phyloP scores from a whole-genome alignment of 108 stramenopile genomes.

The Stephanodiscus triporus region DNA sequence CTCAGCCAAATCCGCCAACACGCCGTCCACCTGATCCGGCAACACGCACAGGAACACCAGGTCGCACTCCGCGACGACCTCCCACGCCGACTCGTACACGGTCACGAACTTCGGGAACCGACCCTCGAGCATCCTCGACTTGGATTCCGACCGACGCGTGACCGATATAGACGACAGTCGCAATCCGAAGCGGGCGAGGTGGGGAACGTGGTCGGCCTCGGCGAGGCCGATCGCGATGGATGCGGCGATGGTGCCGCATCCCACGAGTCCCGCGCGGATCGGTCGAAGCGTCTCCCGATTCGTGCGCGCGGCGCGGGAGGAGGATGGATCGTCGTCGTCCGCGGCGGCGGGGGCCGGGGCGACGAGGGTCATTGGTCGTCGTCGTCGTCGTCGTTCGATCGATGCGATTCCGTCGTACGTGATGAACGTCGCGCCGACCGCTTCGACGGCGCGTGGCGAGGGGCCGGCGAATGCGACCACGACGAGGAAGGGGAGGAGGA shows the following conservation, averaged over 20 bases:
- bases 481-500: too few relatives aligned
- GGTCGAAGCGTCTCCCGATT: too few relatives aligned
- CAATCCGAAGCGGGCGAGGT: conserved; percentile 19
- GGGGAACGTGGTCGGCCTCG: conserved; percentile 7
- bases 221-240: conserved; percentile 73
- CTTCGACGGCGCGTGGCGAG: too few relatives aligned
- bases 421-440: too few relatives aligned
- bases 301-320: too few relatives aligned
- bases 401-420: too few relatives aligned
- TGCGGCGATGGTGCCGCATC: conserved; percentile 85
- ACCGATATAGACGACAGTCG: conserved; percentile 53
- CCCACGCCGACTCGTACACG: conserved; percentile 65
- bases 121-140: conserved; percentile 49
- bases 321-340: too few relatives aligned
- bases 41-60: conserved; percentile 78
- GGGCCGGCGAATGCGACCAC: too few relatives aligned
- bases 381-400: too few relatives aligned
- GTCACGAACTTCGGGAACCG: conserved; percentile 54
- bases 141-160: conserved; percentile 62
- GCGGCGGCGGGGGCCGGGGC: too few relatives aligned
- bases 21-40: conserved; percentile 58
- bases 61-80: conserved; percentile 70
- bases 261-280: conserved; percentile 67
- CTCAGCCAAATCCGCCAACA: conserved; percentile 59
- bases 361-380: too few relatives aligned